Conservation (phyloP, 495 filamentous ascomycete genomes). For the Neurospora hispaniola region DNA sequence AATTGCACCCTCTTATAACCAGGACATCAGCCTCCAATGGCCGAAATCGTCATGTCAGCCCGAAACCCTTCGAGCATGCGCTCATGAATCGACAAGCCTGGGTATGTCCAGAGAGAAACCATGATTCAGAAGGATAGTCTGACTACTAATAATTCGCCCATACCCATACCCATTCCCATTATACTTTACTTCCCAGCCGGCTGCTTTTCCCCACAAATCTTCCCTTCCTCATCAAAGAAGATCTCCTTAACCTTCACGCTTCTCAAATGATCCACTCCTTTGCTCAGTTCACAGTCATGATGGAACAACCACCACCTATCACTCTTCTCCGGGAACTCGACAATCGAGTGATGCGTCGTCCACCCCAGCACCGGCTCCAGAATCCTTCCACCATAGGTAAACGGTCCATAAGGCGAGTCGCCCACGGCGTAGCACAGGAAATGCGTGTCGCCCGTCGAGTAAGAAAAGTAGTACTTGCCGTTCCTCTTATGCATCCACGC, state of each 20-base stretch:
- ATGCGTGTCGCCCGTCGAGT: constrained; percentile 67
- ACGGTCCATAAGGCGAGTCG: constrained; percentile 52
- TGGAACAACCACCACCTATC: constrained; percentile 63
- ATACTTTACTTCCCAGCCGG: constrained; percentile 10
- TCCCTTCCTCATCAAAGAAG: constrained; percentile 53
- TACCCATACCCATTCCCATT: background rate
- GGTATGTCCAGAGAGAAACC: background rate
- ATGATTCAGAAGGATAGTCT: background rate
- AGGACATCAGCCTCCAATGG: background rate
- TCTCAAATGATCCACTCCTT: constrained; percentile 54
- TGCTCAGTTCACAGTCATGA: constrained; percentile 55
- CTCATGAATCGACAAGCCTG: background rate
- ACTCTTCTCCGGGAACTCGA: constrained; percentile 41
- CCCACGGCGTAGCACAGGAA: constrained; percentile 56
- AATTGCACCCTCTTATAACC: background rate
- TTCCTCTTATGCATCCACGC: constrained; percentile 62
- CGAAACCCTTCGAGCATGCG: background rate
- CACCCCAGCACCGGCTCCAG: constrained; percentile 66
- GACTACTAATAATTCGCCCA: background rate
- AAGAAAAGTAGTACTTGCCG: constrained; percentile 61
- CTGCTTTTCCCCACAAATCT: constrained; percentile 37
- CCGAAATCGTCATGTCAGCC: background rate
- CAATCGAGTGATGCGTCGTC: constrained; percentile 74
- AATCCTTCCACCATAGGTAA: constrained; percentile 57
- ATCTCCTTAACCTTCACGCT: constrained; percentile 64